Conservation (phyloP, 257 asterid species). For the Nicotiana noctiflora region DNA sequence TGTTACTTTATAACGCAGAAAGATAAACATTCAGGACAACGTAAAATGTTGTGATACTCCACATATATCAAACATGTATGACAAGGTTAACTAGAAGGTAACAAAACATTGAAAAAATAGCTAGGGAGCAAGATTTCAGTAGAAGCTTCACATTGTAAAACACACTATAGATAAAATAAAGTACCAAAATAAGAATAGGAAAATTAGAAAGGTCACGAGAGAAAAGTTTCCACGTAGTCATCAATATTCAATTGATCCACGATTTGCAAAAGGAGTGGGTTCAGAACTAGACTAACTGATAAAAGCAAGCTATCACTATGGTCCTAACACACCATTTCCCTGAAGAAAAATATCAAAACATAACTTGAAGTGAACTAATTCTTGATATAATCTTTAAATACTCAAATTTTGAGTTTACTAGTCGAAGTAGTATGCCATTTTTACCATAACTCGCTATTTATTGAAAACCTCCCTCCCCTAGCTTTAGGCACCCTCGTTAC, state of each 20-base stretch:
- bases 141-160: background rate
- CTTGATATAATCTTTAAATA: too few relatives aligned
- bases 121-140: background rate
- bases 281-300: background rate
- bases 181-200: background rate
- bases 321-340: background rate
- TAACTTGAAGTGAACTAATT: background rate
- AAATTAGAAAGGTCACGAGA: background rate
- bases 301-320: background rate
- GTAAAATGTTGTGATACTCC: background rate
- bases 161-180: background rate
- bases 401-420: too few relatives aligned
- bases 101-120: background rate
- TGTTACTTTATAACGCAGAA: background rate
- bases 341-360: background rate
- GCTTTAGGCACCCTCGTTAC: background rate
- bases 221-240: background rate
- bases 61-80: background rate
- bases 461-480: background rate
- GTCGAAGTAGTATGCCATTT: background rate
- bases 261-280: background rate
- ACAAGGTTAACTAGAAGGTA: background rate
- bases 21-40: background rate
- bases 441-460: background rate
- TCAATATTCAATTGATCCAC: background rate